Base-by-base conservation (phyloP, 2,329 filamentous ascomycete genomes). In the Periconia digitata region DNA sequence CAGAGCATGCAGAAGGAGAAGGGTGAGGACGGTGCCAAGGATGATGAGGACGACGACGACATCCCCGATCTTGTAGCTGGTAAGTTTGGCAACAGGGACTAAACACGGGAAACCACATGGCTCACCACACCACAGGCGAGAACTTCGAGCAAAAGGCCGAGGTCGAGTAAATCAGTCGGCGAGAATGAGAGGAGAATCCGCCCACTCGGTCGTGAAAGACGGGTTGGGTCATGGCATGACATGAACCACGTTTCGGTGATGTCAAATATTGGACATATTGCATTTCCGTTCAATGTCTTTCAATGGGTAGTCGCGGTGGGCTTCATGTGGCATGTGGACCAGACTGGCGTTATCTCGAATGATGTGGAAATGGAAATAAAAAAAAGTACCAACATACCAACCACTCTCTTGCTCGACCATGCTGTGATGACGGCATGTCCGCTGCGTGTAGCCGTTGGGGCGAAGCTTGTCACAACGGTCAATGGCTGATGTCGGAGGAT, bases 1-100 rank as follows among this genome's bases (percentile, higher is more conserved):
- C 94, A 99, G 86, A 94, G 85, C 81, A 85, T 97, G 85, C 92
- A 96, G 81, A 96, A 96, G 87, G 87, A 85, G 72, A 89, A 90
- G 76, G 89, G 81, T 51, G 84, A 88, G 71, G 86, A 81, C 46
- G 86, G 85, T 60, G 89, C 85, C 68, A 86, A 88, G 75, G 84
- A 86, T 66, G 84, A 86, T 20, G 75, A 76, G 48, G 79, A 80
- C 47, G 81, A 86, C 49, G 90, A 94, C 55, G 94, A 97, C 75
- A 99, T 99, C 74, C 94, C 94, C 66, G 92, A 97, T 66, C 83
- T 99, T 62, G 92, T 99, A 55, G 90, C 91, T 72, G 27, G 27
- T 32, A 32, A 32, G 27, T 32, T 3, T 32, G 4, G 27, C 10
- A 32, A 13, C 4, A 15, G n/a, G n/a, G n/a, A n/a, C n/a, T 15